Base-by-base conservation (phyloP, 305 asterid species). In the Lippia alba region DNA sequence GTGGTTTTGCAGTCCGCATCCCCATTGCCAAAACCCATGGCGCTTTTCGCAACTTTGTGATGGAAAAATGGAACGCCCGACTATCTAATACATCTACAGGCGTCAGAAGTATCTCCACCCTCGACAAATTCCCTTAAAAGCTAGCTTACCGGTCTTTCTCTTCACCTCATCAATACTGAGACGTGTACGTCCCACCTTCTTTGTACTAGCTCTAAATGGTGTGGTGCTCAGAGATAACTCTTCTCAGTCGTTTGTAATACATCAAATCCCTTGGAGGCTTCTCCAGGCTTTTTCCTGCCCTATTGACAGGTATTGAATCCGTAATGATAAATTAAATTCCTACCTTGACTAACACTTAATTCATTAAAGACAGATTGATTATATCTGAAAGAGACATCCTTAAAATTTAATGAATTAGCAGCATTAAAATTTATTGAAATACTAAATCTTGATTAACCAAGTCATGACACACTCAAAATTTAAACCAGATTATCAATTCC, bases 181-280 rank as follows among this genome's bases (percentile, higher is more conserved):
- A 72, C 86, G 92, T 44, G 96, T 91, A 70, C 94, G 87, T 39
- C 97, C 97, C 97, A 89, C 19, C 91, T 85, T 72, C 90, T 82
- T 75, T 89, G 96, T 6, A 91, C 92, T 46, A 91, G 96, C 81
- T 91, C 97, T 1, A 94, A 96, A 72, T 91, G 97, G 74, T 91
- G 97, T 41, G 97, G 96, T 40, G 97, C 92, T 16, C 90, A 84
- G 59, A 91, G 94, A 81, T 89, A 91, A 87, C 97, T 89, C 60
- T 89, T 91, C 82, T 89, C 94, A 32, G 96, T 94, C 61, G 82
- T 89, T 75, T 85, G 92, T 66, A 91, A 77, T 65, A 83, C 91
- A 73, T 89, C 87, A 33, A 66, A 78, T 56, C 97, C 97, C 79
- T 89, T 91, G 55, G 92, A 85, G 68, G 90, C 71, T 62, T 83